A percentile compares a stretch with the other conserved stretches of the same genome.
Evolutionary conservation across 192 early-diverging fungal genomes (phyloP).

Genomic region (Coemansia sp.): DNA sequence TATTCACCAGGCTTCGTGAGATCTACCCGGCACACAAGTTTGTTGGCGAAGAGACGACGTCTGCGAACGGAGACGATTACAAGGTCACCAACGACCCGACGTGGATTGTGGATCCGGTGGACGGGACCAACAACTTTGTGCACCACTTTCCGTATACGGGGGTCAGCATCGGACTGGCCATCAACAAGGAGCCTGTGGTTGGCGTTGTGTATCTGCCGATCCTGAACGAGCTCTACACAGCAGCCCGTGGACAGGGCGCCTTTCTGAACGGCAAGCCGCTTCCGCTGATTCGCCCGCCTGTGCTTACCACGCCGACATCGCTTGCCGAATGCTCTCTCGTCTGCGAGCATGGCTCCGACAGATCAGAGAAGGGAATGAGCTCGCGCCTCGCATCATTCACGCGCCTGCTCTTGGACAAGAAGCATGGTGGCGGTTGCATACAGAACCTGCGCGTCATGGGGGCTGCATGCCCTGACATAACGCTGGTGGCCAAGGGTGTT

Average conservation of each 20-base stretch:
- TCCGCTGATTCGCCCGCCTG: conserved; percentile 59
- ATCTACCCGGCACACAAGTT: conserved; percentile 74
- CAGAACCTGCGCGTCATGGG: conserved; percentile 79
- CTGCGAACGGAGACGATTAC: conserved; percentile 56
- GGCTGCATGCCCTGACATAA: conserved; percentile 76
- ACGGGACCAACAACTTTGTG: conserved; percentile 79
- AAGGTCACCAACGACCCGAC: conserved; percentile 71
- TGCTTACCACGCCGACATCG: conserved; percentile 58
- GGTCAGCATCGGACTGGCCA: conserved; percentile 81
- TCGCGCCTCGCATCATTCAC: conserved; percentile 69
- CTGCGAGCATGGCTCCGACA: conserved; percentile 83
- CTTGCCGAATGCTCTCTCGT: conserved; percentile 72
- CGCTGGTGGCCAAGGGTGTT: conserved; percentile 76
- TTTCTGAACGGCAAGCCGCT: conserved; percentile 52
- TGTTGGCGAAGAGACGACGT: conserved; percentile 86
- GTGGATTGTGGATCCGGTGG: conserved; percentile 89
- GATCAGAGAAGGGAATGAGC: conserved; percentile 58
- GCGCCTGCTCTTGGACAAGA: conserved; percentile 59
- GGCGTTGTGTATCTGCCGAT: conserved; percentile 93
- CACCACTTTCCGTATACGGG: conserved; percentile 78
- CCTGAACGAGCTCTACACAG: conserved; percentile 73
- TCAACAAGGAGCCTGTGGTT: conserved; percentile 72
- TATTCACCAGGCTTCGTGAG: conserved; percentile 60
- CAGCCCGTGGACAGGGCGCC: conserved; percentile 33
- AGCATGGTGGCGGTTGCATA: conserved; percentile 55